A percentile compares a stretch with the other conserved stretches of the same genome.
phyloP scores from a whole-genome alignment of 2,329 filamentous ascomycete genomes.

The Sodiomyces alkalinus region DNA sequence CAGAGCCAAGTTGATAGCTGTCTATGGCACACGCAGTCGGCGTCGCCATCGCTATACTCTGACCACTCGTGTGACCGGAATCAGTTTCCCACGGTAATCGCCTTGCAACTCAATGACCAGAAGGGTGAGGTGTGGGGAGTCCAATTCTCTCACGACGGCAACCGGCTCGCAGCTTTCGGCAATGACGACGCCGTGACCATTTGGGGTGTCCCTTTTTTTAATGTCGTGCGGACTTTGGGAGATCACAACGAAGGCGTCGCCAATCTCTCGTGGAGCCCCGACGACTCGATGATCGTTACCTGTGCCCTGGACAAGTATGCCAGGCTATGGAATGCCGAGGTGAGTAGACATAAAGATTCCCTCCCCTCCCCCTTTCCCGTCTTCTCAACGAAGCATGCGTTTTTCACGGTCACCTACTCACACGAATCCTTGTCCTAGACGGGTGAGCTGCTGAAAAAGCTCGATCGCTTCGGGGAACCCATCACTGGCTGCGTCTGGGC shows the following conservation, averaged over 20 bases:
- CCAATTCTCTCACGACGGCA: constrained; percentile 78
- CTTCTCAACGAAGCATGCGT: no score
- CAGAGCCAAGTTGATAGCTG: constrained; percentile 69
- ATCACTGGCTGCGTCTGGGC: constrained; percentile 88
- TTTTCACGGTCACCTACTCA: no score
- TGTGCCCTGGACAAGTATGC: constrained; percentile 64
- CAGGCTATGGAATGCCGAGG: constrained; percentile 58
- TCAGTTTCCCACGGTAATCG: constrained; percentile 61
- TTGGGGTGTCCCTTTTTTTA: constrained; percentile 63
- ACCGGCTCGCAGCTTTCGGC: constrained; percentile 68
- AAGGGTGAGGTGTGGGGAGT: constrained; percentile 83
- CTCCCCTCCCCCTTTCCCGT: not conserved
- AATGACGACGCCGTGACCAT: constrained; percentile 61
- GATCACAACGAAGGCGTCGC: constrained; percentile 60
- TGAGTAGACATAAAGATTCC: constrained; percentile 26
- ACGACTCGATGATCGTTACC: constrained; percentile 72
- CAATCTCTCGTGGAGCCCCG: constrained; percentile 81
- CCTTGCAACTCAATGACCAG: constrained; percentile 57
- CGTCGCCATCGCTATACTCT: constrained; percentile 70
- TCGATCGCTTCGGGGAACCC: constrained; percentile 63
- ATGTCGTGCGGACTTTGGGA: constrained; percentile 43
- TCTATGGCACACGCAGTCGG: constrained; percentile 71
- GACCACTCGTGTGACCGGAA: constrained; percentile 73
- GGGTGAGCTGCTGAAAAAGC: constrained; percentile 45
- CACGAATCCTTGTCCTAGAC: constrained; percentile 25